Evolutionary conservation across 2,329 filamentous ascomycete species (phyloP).

Genomic region (Thielaviopsis ethacetica): DNA sequence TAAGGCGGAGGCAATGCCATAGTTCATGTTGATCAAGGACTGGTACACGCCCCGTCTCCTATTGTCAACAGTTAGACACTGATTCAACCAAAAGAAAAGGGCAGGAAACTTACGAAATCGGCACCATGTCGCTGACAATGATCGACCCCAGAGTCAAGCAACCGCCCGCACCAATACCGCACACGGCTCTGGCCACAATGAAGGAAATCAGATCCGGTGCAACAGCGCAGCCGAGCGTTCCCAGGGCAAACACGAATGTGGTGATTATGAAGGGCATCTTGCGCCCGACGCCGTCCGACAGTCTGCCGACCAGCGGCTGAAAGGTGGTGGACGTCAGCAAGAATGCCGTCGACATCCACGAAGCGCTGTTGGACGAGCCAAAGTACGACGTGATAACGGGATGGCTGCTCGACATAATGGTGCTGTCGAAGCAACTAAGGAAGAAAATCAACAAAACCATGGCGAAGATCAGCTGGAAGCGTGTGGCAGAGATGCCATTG

Average conservation of each 20-base stretch:
- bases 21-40: slow-evolving; percentile 51
- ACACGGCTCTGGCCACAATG: slow-evolving; percentile 52
- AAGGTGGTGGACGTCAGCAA: slow-evolving; percentile 61
- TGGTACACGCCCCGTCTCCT: slow-evolving; percentile 52
- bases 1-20: slow-evolving; percentile 38
- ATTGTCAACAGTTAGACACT: slow-evolving; percentile 1
- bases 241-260: slow-evolving; percentile 44
- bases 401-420: slow-evolving; percentile 67
- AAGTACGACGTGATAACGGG: slow-evolving; percentile 73
- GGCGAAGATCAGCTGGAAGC: slow-evolving; percentile 47
- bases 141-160: slow-evolving; percentile 53
- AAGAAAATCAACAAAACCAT: slow-evolving; percentile 43
- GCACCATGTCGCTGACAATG: slow-evolving; percentile 57
- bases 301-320: slow-evolving; percentile 55
- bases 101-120: slow-evolving; percentile 40
- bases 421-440: slow-evolving; percentile 53
- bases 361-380: slow-evolving; percentile 58
- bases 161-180: slow-evolving; percentile 58
- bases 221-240: slow-evolving; percentile 53
- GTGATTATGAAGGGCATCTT: slow-evolving; percentile 49
- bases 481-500: slow-evolving; percentile 28
- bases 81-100: slow-evolving; percentile 3
- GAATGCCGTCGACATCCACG: slow-evolving; percentile 69
- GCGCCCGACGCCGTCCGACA: slow-evolving; percentile 59
- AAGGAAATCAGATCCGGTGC: slow-evolving; percentile 53